These are phyloP conservation scores for Trametes cinnabarina DNA, from an alignment of 768 basidiomycete species.

Conservation along the genomic window DNA sequence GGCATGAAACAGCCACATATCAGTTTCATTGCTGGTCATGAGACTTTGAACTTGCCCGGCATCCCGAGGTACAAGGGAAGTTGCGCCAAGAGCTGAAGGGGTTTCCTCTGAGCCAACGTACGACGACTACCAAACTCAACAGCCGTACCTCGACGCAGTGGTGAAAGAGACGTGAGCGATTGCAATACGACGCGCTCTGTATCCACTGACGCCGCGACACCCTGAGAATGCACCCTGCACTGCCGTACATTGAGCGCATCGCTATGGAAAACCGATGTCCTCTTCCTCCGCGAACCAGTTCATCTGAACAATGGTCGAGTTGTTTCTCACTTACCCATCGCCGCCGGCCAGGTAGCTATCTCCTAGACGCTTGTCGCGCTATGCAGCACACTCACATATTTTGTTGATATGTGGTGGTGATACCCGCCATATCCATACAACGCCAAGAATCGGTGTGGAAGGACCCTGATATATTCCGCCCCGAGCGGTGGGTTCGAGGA, in stretches of 20 bases:
- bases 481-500: conserved; percentile 30
- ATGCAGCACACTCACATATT: too few relatives aligned
- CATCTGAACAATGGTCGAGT: conserved; percentile 13
- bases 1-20: too few relatives aligned
- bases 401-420: conserved; percentile 7
- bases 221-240: conserved; percentile 49
- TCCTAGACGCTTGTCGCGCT: too few relatives aligned
- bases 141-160: conserved; percentile 25
- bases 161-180: conserved; percentile 21
- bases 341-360: conserved; percentile 3
- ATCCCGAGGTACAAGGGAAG: conserved; percentile 33
- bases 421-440: conserved; percentile 12
- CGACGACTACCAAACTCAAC: conserved; percentile 31
- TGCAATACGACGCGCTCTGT: background rate
- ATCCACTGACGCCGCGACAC: background rate
- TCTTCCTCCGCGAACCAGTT: conserved; percentile 43
- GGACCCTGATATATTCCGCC: conserved; percentile 26
- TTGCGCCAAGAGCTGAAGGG: conserved; percentile 36
- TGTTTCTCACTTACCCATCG: conserved; percentile 2
- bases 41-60: conserved; percentile 37
- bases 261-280: conserved; percentile 40
- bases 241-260: conserved; percentile 53
- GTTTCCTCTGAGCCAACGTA: conserved; percentile 30
- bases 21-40: conserved; percentile 41
- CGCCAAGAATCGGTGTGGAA: conserved; percentile 22